phyloP scores from a whole-genome alignment of 2,329 filamentous ascomycete species.

The Fusarium sublunatum region DNA sequence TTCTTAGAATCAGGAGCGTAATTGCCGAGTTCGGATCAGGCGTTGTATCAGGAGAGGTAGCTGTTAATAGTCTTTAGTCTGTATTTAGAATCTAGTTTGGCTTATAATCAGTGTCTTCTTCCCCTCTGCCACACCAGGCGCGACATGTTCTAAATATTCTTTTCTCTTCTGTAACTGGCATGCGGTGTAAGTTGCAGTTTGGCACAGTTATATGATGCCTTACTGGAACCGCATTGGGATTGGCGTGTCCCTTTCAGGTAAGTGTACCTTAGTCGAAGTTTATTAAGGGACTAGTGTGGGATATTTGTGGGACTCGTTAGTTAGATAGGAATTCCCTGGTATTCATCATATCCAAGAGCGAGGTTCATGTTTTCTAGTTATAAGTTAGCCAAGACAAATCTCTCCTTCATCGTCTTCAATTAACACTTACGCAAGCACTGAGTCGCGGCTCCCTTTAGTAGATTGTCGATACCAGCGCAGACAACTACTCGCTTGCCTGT shows the following conservation, averaged over 20 bases:
- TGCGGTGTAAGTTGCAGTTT: not conserved
- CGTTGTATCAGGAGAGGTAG: not conserved
- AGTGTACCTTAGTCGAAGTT: not conserved
- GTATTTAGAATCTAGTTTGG: not conserved
- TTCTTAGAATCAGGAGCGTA: not conserved
- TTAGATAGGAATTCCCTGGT: conserved; percentile 80
- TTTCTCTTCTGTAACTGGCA: not conserved
- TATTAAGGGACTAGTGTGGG: not conserved
- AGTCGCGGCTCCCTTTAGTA: conserved; percentile 92
- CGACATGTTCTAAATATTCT: not conserved
- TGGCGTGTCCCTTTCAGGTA: not conserved
- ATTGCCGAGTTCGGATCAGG: not conserved
- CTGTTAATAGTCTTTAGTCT: not conserved
- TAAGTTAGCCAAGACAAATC: conserved; percentile 65
- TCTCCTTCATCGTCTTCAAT: not conserved
- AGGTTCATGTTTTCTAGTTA: conserved; percentile 88
- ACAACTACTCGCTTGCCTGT: conserved; percentile 93
- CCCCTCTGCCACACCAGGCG: not conserved
- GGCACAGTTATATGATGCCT: not conserved
- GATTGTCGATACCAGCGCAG: conserved; percentile 88
- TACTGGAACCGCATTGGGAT: not conserved
- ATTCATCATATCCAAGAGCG: conserved; percentile 85
- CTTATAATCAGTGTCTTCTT: not conserved
- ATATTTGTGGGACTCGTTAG: not conserved
- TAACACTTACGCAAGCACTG: conserved; percentile 84